Conservation (phyloP, 1,284 basidiomycete genomes). For the Flammula alnicola region DNA sequence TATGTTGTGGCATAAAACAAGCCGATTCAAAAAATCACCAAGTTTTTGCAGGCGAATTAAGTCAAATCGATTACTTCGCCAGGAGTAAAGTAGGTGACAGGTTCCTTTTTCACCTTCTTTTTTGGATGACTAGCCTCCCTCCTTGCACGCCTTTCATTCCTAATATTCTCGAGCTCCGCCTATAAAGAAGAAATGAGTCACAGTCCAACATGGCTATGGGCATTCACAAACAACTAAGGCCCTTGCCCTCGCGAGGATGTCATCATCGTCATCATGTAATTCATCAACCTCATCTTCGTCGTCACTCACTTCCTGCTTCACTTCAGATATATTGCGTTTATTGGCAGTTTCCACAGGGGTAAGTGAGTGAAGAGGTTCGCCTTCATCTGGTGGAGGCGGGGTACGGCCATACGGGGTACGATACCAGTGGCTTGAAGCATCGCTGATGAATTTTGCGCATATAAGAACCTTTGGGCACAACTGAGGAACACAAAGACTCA, state of each 20-base stretch:
- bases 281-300: not conserved
- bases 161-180: slow-evolving; percentile 7
- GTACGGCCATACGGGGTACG: slow-evolving; percentile 8
- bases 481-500: not conserved
- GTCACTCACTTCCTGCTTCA: not conserved
- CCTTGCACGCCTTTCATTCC: slow-evolving; percentile 5
- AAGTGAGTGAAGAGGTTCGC: not conserved
- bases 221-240: slow-evolving; percentile 1
- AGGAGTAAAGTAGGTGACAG: slow-evolving; percentile 2
- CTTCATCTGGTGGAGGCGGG: not conserved
- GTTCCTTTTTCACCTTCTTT: slow-evolving; percentile 15
- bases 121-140: not conserved
- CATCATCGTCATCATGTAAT: not conserved
- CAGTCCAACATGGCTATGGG: too few relatives aligned
- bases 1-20: not conserved
- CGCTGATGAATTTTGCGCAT: not conserved
- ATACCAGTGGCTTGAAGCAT: slow-evolving; percentile 19
- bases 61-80: slow-evolving; percentile 19
- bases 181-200: not conserved
- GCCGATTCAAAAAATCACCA: not conserved
- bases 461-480: not conserved
- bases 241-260: slow-evolving; percentile 8
- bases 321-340: not conserved
- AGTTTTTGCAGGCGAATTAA: not conserved
- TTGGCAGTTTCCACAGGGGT: not conserved